phyloP scores from a whole-genome alignment of 2,329 filamentous ascomycete species.

The Simplicillium sp. region DNA sequence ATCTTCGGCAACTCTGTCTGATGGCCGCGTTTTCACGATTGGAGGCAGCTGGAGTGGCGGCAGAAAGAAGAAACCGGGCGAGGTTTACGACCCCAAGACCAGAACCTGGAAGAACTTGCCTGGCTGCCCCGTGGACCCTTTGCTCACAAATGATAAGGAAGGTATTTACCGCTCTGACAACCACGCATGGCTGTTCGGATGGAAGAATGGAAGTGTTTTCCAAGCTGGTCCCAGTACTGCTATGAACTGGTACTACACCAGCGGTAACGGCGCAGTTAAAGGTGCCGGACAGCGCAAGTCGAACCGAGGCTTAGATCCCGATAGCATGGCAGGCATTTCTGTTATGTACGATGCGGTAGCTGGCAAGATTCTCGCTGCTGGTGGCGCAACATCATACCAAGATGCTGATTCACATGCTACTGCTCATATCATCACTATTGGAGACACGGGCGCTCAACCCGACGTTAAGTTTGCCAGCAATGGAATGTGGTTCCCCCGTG shows the following conservation, averaged over 20 bases:
- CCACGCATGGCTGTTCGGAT: slow-evolving; percentile 22
- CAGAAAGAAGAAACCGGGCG: slow-evolving; percentile 41
- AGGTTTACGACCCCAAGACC: slow-evolving; percentile 36
- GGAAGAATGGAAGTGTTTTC: slow-evolving; percentile 39
- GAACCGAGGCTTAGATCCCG: slow-evolving; percentile 24
- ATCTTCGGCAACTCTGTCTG: slow-evolving; percentile 35
- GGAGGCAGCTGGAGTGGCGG: slow-evolving; percentile 44
- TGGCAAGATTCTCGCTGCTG: slow-evolving; percentile 45
- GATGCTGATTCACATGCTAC: slow-evolving; percentile 28
- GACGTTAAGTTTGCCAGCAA: slow-evolving; percentile 3
- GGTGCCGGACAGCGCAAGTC: slow-evolving; percentile 25
- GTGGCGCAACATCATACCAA: slow-evolving; percentile 37
- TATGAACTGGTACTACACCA: slow-evolving; percentile 48
- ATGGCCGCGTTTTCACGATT: slow-evolving; percentile 47
- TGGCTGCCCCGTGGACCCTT: slow-evolving; percentile 32
- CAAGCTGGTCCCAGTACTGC: slow-evolving; percentile 43
- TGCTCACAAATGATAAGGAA: slow-evolving; percentile 38
- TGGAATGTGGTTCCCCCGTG: slow-evolving; percentile 26
- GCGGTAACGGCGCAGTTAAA: slow-evolving; percentile 26
- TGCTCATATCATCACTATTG: slow-evolving; percentile 41
- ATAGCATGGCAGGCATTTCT: slow-evolving; percentile 45
- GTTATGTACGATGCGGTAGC: slow-evolving; percentile 50
- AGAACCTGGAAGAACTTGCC: slow-evolving; percentile 36
- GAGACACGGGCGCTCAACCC: slow-evolving; percentile 10
- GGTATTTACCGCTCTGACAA: slow-evolving; percentile 36